Conservation (phyloP, 495 filamentous ascomycete species). For the Mycothermus thermophilus region DNA sequence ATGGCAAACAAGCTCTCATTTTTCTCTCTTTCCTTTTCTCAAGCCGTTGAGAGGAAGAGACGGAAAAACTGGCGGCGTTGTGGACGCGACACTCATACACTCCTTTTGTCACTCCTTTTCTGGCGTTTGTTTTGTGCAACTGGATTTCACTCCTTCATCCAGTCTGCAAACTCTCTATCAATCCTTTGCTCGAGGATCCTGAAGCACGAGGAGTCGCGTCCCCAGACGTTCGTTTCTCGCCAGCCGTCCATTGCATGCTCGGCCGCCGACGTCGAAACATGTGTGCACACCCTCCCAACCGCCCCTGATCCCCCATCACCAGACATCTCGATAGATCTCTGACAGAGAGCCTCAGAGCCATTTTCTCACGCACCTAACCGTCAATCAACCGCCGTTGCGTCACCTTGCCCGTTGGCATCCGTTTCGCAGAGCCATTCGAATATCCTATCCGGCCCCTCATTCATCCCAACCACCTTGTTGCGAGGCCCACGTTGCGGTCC, state of each 20-base stretch:
- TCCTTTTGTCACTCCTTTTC: slow-evolving; percentile 11
- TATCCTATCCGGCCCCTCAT: too few relatives aligned
- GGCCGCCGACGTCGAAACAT: slow-evolving; percentile 18
- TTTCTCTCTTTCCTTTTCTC: slow-evolving; percentile 1
- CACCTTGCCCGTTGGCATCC: neutral
- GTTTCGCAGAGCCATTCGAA: slow-evolving; percentile 1
- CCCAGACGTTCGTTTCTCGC: slow-evolving; percentile 6
- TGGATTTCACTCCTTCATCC: too few relatives aligned
- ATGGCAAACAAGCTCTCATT: neutral
- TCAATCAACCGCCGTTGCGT: neutral
- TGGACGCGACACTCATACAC: slow-evolving; percentile 6
- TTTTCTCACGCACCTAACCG: neutral
- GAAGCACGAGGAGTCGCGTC: slow-evolving; percentile 4
- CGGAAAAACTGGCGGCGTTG: neutral
- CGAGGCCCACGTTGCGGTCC: slow-evolving; percentile 1
- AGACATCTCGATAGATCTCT: slow-evolving; percentile 17
- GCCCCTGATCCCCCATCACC: slow-evolving; percentile 18
- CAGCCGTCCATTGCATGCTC: slow-evolving; percentile 11
- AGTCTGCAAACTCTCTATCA: too few relatives aligned
- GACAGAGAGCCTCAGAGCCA: slow-evolving; percentile 9
- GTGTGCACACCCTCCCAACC: too few relatives aligned
- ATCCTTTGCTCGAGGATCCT: slow-evolving; percentile 1
- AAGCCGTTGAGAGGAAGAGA: neutral
- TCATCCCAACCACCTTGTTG: too few relatives aligned
- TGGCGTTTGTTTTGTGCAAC: too few relatives aligned